Evolutionary conservation across 1,139 yeast genomes (phyloP).

Genomic region (Candida sanyaensis): DNA sequence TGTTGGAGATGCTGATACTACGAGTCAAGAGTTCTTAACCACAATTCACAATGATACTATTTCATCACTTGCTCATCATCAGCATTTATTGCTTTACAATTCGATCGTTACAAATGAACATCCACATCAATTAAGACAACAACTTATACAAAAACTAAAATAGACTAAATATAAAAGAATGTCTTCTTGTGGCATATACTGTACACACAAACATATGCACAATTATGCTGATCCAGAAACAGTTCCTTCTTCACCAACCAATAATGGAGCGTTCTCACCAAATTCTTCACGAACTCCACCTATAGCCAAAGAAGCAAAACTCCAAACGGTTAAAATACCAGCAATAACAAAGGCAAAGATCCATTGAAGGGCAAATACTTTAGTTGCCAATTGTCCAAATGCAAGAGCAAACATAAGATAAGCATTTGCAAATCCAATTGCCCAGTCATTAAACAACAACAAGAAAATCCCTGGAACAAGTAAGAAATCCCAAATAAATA

Average conservation of each 20-base stretch:
- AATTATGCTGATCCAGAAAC: neutral
- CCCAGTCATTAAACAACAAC: constrained; percentile 68
- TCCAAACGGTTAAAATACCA: constrained; percentile 50
- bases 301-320: constrained; percentile 43
- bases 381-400: constrained; percentile 66
- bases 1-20: constrained; percentile 70
- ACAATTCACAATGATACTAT: constrained; percentile 77
- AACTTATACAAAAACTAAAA: constrained; percentile 64
- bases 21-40: constrained; percentile 42
- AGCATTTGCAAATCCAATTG: constrained; percentile 60
- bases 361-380: constrained; percentile 80
- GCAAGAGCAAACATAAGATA: constrained; percentile 66
- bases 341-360: constrained; percentile 73
- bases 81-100: constrained; percentile 62
- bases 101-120: constrained; percentile 65
- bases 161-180: constrained; percentile 8
- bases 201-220: too few relatives aligned
- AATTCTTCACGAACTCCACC: constrained; percentile 18
- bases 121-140: constrained; percentile 45
- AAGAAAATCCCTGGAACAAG: constrained; percentile 62
- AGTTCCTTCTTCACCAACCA: constrained; percentile 15
- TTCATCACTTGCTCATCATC: constrained; percentile 70
- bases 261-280: constrained; percentile 30
- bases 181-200: neutral
- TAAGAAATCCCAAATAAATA: constrained; percentile 77